These are phyloP conservation scores for Aspergillus ostianus DNA, from an alignment of 495 filamentous ascomycete genomes.

Conservation along the genomic window DNA sequence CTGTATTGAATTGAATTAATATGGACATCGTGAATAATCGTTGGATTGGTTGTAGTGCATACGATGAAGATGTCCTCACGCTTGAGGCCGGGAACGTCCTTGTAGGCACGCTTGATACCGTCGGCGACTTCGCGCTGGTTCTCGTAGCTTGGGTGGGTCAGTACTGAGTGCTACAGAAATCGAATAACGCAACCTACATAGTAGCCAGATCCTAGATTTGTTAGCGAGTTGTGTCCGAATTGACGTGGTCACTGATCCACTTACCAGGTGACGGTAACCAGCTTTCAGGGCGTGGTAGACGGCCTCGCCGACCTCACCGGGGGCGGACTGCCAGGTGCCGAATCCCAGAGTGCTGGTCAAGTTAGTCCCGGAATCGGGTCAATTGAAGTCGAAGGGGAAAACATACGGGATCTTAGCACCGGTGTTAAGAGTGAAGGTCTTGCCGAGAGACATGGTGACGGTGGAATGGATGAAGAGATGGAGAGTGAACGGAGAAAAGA, in stretches of 20 bases:
- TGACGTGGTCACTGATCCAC: conserved; percentile 9
- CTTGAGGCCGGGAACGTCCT: conserved; percentile 48
- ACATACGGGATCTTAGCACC: conserved; percentile 46
- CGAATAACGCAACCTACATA: conserved; percentile 30
- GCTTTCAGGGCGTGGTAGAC: conserved; percentile 53
- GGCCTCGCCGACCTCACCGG: conserved; percentile 51
- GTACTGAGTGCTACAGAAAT: conserved; percentile 19
- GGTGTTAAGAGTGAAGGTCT: conserved; percentile 44
- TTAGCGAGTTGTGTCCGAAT: conserved; percentile 16
- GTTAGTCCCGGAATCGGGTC: conserved; percentile 11
- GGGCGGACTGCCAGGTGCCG: conserved; percentile 56
- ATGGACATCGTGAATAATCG: neutral
- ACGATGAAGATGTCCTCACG: conserved; percentile 52
- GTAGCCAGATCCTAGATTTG: conserved; percentile 40
- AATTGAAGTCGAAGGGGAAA: neutral
- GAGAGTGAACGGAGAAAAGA: conserved; percentile 2
- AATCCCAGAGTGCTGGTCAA: conserved; percentile 45
- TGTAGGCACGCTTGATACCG: conserved; percentile 46
- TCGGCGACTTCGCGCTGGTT: conserved; percentile 49
- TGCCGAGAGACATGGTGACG: conserved; percentile 47
- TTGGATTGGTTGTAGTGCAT: conserved; percentile 9
- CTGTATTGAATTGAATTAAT: conserved; percentile 17
- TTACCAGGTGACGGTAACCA: conserved; percentile 55
- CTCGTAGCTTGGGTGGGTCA: conserved; percentile 52
- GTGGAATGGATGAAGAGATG: conserved; percentile 2